Evolutionary conservation across 805 yeast species (phyloP), one percentile per base, ranked within the genome.

Genomic region (Cyberlindnera nakhonratchasimensis): DNA sequence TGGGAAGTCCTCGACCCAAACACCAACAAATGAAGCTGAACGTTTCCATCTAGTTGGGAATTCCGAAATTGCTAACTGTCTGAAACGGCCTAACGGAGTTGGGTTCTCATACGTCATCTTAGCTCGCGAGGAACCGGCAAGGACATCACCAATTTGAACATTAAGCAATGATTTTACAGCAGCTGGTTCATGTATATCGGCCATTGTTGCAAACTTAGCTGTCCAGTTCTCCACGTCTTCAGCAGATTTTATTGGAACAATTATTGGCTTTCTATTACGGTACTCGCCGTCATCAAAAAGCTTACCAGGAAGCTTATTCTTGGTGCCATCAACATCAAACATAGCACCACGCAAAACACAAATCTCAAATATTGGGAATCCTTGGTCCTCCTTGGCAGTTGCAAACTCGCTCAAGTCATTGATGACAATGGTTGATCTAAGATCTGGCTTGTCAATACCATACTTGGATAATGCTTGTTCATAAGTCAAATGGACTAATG

Each of bases 381-480:
- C 70, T 4, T 57, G 49, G 20, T 74, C 61, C 6, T 67, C 60
- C 3, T 41, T 51, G 2, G 69, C 62, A 13, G 55, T 54, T 2
- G 69, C 58, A 17, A 47, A 47, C 8, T 37, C 33, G 19, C 47
- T 39, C 34, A 57, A 13, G 24, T 54, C 52, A 6, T 46, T 37
- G 21, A 57, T 45, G 25, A 69, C 58, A 24, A 87, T 50, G 1
- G 66, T 57, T 0, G 85, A 82, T 47, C 97, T 71, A 50, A 93
- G 64, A 61, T 93, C 98, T 0, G 99, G 99, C 61, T 93, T 93
- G 59, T 93, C 99, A 39, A 90, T 85, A 13, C 99, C 99, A 57
- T 79, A 93, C 16, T 64, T 69, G 2, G 75, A 58, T 62, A 93
- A 70, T 0, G 88, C 96, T 3, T 86, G 82, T 1, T 61, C 51